These are phyloP conservation scores for Eucalyptus sideroxylon DNA, from an alignment of 345 rosid genomes.

Conservation along the genomic window DNA sequence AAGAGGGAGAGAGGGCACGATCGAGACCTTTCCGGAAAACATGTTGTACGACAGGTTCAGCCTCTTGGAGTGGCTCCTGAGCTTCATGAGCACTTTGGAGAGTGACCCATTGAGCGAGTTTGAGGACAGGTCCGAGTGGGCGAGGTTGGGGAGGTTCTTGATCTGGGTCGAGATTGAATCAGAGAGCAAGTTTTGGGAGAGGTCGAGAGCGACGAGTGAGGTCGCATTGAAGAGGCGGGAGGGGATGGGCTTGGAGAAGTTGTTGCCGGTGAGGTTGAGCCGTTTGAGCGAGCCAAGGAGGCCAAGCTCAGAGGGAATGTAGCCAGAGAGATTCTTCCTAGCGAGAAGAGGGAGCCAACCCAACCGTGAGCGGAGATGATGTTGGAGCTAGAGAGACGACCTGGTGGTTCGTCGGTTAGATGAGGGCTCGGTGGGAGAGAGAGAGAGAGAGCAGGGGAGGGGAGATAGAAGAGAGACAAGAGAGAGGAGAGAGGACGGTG, in stretches of 20 bases:
- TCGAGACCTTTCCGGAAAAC: slow-evolving; percentile 56
- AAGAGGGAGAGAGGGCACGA: too few species aligned
- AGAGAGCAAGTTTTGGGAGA: slow-evolving; percentile 56
- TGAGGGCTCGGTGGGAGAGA: too few species aligned
- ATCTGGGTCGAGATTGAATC: slow-evolving; percentile 46
- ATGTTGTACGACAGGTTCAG: slow-evolving; percentile 58
- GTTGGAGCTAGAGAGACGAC: too few species aligned
- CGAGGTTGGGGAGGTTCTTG: slow-evolving; percentile 20
- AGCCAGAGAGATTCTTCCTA: slow-evolving; percentile 61
- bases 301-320: slow-evolving; percentile 87
- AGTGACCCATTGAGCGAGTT: slow-evolving; percentile 64
- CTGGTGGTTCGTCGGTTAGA: too few species aligned
- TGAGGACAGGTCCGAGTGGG: slow-evolving; percentile 63
- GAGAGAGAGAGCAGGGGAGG: too few species aligned
- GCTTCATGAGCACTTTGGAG: slow-evolving; percentile 42
- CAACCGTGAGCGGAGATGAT: background rate
- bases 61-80: slow-evolving; percentile 40
- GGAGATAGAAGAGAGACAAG: too few species aligned
- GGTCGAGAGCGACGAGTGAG: slow-evolving; percentile 54
- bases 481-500: too few species aligned
- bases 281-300: slow-evolving; percentile 59
- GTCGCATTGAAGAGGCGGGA: slow-evolving; percentile 72
- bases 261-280: slow-evolving; percentile 64
- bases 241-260: slow-evolving; percentile 65
- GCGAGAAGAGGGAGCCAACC: slow-evolving; percentile 64